Conservation (phyloP, 441 rosid genomes). For the Populus hybrid region DNA sequence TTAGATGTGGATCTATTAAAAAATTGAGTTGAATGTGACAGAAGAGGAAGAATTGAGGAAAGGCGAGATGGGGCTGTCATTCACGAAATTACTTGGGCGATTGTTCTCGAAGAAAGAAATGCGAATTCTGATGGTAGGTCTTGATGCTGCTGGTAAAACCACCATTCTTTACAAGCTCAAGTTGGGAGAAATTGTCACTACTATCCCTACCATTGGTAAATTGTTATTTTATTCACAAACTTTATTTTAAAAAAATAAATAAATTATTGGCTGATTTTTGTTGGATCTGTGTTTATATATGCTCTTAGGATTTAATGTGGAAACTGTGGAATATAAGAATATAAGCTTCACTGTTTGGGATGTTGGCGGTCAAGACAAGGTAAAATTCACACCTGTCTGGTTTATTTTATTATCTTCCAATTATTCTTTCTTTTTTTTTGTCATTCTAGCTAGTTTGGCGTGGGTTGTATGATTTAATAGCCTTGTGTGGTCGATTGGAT, state of each 20-base stretch:
- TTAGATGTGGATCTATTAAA: too few relatives aligned
- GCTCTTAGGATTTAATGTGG: not conserved
- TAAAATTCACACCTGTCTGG: not conserved
- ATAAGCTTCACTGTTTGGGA: not conserved
- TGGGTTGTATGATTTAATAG: not conserved
- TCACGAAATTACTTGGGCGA: not conserved
- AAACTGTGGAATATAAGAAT: not conserved
- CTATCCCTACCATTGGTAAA: slow-evolving; percentile 68
- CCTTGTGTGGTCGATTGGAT: not conserved
- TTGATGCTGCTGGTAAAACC: slow-evolving; percentile 85
- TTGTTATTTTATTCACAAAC: not conserved
- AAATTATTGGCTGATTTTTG: not conserved
- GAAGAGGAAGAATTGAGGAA: not conserved
- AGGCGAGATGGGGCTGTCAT: not conserved
- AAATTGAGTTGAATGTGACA: not conserved
- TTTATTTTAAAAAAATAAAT: too few relatives aligned
- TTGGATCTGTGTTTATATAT: not conserved
- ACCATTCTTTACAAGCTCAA: slow-evolving; percentile 74
- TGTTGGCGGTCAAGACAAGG: slow-evolving; percentile 1
- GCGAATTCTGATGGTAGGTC: slow-evolving; percentile 85
- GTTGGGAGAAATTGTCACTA: slow-evolving; percentile 72
- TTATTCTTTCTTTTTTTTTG: not conserved
- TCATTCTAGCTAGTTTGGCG: not conserved
- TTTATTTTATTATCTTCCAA: not conserved
- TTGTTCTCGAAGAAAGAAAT: slow-evolving; percentile 21